These are phyloP conservation scores for Podospora sp. DNA, from an alignment of 495 filamentous ascomycete genomes.

Conservation along the genomic window DNA sequence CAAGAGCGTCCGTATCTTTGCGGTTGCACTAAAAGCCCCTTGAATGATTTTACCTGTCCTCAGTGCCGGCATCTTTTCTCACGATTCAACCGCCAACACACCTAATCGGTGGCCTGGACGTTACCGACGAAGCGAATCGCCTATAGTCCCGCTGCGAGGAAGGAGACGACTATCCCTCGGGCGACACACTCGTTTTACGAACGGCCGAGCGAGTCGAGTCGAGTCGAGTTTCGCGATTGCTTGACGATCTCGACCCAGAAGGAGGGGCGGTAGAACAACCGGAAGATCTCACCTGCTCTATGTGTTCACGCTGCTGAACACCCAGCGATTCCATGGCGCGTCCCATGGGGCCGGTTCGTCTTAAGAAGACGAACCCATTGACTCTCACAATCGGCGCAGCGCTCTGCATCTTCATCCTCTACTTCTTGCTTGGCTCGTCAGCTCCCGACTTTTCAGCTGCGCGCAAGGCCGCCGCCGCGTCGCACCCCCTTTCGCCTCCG, in stretches of 20 bases:
- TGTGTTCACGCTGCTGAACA: slow-evolving; percentile 28
- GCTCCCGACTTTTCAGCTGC: slow-evolving; percentile 43
- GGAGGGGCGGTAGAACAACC: slow-evolving; percentile 8
- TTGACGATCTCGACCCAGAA: neutral
- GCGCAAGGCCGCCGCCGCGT: slow-evolving; percentile 59
- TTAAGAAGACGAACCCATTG: slow-evolving; percentile 56
- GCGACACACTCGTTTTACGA: neutral
- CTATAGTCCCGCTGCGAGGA: neutral
- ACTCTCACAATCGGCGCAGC: slow-evolving; percentile 53
- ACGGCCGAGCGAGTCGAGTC: neutral
- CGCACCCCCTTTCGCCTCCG: slow-evolving; percentile 78
- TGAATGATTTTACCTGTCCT: slow-evolving; percentile 31
- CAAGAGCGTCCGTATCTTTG: neutral
- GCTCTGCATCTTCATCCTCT: slow-evolving; percentile 56
- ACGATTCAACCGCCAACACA: slow-evolving; percentile 10
- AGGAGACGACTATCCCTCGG: neutral
- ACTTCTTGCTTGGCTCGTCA: slow-evolving; percentile 53
- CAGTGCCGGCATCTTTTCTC: slow-evolving; percentile 13
- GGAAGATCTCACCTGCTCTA: slow-evolving; percentile 20
- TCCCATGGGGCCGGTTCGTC: slow-evolving; percentile 58
- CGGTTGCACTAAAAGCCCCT: slow-evolving; percentile 11
- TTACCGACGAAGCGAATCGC: neutral
- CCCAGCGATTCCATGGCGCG: slow-evolving; percentile 47
- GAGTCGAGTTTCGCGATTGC: slow-evolving; percentile 4
- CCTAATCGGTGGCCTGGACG: slow-evolving; percentile 19